Base-by-base conservation (phyloP, 2,329 filamentous ascomycete species). In the Hymenoscyphus scutula region DNA sequence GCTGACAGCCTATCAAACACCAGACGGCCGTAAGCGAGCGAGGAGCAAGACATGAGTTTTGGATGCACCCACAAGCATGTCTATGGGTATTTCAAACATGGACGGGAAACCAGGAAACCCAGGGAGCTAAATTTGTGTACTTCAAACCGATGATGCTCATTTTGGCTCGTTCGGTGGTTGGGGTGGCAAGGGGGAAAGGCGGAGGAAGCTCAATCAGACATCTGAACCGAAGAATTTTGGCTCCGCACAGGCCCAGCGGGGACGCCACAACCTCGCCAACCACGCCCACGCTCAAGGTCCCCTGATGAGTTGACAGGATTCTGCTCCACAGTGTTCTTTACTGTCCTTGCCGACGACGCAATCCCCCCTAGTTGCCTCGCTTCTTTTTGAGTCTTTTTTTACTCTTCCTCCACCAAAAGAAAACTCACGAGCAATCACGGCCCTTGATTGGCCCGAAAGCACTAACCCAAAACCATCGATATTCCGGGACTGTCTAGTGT, bases 251-350 rank as follows among this genome's bases (percentile, higher is more conserved):
- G 41, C 19, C 41, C 10, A 19, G 41, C 41, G 41, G 41, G 41
- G 41, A 48, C 41, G 41, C 41, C 41, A 48, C n/a, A 48, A 48
- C n/a, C 17, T 48, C 41, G n/a, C 41, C 41, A 48, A 25, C 45
- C 45, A 51, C 19, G 45, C 45, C 19, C 45, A 51, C 45, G 45
- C 45, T 51, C 45, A 27, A 51, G 19, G 8, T 6, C 45, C 19
- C 45, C 19, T 51, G 45, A 25, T 15, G 17, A 51, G 45, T 27
- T 51, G 45, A 51, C 19, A 51, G 19, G 23, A 51, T 51, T 23
- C 13, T 10, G 19, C 45, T 51, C 45, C 45, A 51, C 45, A 4
- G 8, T 19, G 30, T 34, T 8, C 30, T 34, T 34, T 5, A 4
- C 19, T 19, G 30, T 34, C 30, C 30, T 34, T 34, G 30, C 32